Evolutionary conservation across 306 rosid species (phyloP).

Genomic region (Vicia faba): DNA sequence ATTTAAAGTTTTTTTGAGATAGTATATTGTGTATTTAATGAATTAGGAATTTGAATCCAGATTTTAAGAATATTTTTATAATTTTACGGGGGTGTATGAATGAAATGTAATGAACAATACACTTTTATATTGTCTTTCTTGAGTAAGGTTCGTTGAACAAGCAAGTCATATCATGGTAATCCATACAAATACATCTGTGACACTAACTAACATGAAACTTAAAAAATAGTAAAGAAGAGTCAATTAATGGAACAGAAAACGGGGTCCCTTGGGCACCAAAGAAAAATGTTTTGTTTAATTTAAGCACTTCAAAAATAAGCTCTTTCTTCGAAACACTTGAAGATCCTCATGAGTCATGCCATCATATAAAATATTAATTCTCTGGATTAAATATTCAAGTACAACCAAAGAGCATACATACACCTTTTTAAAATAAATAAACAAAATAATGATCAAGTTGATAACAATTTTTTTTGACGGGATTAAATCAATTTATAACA

Average conservation of each 20-base stretch:
- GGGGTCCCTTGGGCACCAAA: constrained; percentile 19
- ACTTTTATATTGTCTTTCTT: neutral
- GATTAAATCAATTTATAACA: too few species aligned
- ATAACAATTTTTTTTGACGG: too few species aligned
- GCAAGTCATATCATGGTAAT: neutral
- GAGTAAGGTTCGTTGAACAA: neutral
- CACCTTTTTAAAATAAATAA: too few species aligned
- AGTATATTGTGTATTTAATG: too few species aligned
- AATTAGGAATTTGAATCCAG: too few species aligned
- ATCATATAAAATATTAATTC: constrained; percentile 9
- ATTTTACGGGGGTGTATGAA: too few species aligned
- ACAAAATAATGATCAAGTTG: neutral
- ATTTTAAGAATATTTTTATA: too few species aligned
- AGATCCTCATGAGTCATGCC: constrained; percentile 26
- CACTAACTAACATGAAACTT: neutral
- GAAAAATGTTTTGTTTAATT: constrained; percentile 14
- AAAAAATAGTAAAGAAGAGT: neutral
- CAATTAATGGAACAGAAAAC: neutral
- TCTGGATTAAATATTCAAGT: too few species aligned
- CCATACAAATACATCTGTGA: neutral
- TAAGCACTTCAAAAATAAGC: neutral
- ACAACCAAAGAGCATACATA: neutral
- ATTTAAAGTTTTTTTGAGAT: too few species aligned
- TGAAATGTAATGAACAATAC: too few species aligned
- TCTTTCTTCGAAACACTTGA: constrained; percentile 5